A percentile compares a stretch with the other conserved stretches of the same genome.
Conservation (phyloP, 345 rosid genomes). For the Trapa incisa region DNA sequence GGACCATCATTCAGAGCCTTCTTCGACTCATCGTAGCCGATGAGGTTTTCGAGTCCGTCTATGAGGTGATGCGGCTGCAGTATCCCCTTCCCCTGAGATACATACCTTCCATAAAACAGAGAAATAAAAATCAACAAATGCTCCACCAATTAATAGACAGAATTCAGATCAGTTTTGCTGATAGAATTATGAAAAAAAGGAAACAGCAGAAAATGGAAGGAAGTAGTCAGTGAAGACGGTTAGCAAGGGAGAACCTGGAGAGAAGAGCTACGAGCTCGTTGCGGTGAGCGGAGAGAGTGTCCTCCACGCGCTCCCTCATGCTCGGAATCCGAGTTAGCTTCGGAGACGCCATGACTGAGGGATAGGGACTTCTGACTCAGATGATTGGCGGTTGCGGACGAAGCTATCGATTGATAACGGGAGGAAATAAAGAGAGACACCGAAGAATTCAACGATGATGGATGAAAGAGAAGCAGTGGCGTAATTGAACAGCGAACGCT, state of each 20-base stretch:
- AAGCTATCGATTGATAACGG: background rate
- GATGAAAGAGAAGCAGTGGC: no score
- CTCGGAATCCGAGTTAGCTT: constrained; percentile 51
- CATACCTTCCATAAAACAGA: constrained; percentile 40
- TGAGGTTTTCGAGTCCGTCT: constrained; percentile 59
- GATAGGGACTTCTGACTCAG: no score
- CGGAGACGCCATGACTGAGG: constrained; percentile 33
- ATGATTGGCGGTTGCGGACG: background rate
- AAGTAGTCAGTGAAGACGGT: background rate
- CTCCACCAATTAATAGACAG: background rate
- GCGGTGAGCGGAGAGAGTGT: constrained; percentile 76
- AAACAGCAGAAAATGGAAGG: background rate
- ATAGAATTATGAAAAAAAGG: background rate
- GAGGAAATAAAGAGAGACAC: background rate
- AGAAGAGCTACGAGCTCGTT: constrained; percentile 89
- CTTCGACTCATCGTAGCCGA: constrained; percentile 41
- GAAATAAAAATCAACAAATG: background rate
- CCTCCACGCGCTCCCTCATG: constrained; percentile 79
- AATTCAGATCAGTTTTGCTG: constrained; percentile 1
- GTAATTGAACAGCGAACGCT: no score
- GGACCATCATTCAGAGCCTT: constrained; percentile 47
- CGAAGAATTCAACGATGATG: background rate
- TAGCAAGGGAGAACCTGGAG: constrained; percentile 44
- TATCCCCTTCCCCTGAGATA: constrained; percentile 84
- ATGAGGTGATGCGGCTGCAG: constrained; percentile 79